Base-by-base conservation (phyloP, 106 monocot genomes). In the Dendrobium catenatum region DNA sequence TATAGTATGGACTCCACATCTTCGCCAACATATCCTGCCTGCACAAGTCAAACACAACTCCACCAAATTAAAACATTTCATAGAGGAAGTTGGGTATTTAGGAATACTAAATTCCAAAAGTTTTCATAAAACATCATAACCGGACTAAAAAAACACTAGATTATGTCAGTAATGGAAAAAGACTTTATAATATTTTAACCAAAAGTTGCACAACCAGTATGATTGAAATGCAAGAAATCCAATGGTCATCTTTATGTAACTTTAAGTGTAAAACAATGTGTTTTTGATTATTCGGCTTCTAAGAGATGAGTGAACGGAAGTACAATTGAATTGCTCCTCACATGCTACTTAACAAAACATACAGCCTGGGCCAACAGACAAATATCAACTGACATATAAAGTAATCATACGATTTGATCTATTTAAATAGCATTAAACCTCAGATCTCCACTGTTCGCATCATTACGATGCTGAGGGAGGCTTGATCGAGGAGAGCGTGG, bases 1-100 rank as follows among this genome's bases (percentile, higher is more conserved):
- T 88, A 94, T 55, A 94, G 77, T 89, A 94, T 88, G 73, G 94
- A 94, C 70, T 94, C 94, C 83, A 94, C 94, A 86, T 94, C 91
- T 85, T 94, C 94, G 51, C 94, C 94, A 79, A 91, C 91, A 82
- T 94, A 94, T 83, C 94, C 94, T 81, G 91, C 91, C 94, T 91
- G 88, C 72, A 84, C 43, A 26, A 48, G 79, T 49, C 16, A 79
- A 17, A 6, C 29, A 82, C 15, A 58, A 42, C 64, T 75, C 51
- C 20, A 20, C 15, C 73, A 29, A 82, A 72, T 66, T 49, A 42
- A 43, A 81, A 70, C 31, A 70, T 37, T 70, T 70, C 26, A 72
- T 24, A 46, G 41, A 79, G 46, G 19, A 61, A 67, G 17, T 46
- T 9, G 29, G 72, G 46, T 46, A n/a, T n/a, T 26, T 27, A 26